Base-by-base conservation (phyloP, 805 yeast species). In the Kuraishia hungarica region DNA sequence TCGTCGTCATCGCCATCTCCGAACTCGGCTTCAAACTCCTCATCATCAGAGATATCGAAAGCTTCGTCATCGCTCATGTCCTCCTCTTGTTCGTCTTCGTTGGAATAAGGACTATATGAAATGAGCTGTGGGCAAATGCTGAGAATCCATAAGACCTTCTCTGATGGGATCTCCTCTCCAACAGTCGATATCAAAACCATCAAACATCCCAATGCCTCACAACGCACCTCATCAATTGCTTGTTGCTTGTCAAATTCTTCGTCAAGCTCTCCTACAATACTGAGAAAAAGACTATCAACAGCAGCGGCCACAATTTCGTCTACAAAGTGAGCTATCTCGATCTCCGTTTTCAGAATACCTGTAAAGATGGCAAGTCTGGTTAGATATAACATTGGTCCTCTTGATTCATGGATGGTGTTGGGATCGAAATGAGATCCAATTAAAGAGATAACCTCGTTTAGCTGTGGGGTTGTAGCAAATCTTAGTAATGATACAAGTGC, bases 401-500 rank as follows among this genome's bases (percentile, higher is more conserved):
- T 17, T 24, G 26, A 7, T 2, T 17, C 26, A n/a, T 22, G 28
- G 13, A 21, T 17, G 51, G 22, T n/a, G 39, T 10, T n/a, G 8
- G 28, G 28, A 19, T 15, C 28, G 11, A 35, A 35, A 17, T 35
- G n/a, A 15, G 43, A 35, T 17, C 17, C 17, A 3, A 53, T 43
- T 8, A 43, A 13, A 7, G 20, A 43, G 47, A 61, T 28, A n/a
- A 72, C 60, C 1, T 55, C 53, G 15, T 61, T 59, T 50, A 69
- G 51, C 24, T 61, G 65, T 4, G 58, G 54, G 2, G 59, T 56
- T 10, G 64, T 56, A n/a, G 67, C 54, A 28, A 62, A 58, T 35
- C 61, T 61, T 11, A 72, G 57, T 20, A 78, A 61, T 17, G 61
- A 55, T 43, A 73, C 74, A 15, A 77, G 67, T 0, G 79, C 78